Evolutionary conservation across 2,329 filamentous ascomycete genomes (phyloP).

Genomic region (Trichoderma sp.): DNA sequence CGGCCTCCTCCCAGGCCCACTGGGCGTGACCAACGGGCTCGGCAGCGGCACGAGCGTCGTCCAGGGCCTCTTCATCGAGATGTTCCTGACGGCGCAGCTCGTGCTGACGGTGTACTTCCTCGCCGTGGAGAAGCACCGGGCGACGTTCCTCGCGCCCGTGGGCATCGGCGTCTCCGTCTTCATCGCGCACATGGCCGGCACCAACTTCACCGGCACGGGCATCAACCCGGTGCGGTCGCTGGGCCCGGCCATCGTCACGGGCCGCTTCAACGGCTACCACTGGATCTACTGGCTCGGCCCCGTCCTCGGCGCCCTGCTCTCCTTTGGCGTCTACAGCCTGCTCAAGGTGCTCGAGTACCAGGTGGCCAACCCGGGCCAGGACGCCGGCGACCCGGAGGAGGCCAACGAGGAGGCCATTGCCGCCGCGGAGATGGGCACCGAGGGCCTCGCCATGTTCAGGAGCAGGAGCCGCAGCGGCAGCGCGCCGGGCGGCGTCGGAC

Average conservation of each 20-base stretch:
- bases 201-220: conserved; percentile 52
- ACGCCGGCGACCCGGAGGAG: conserved; percentile 34
- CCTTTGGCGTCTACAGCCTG: conserved; percentile 53
- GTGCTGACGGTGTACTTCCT: conserved; percentile 69
- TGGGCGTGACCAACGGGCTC: conserved; percentile 59
- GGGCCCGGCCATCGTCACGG: conserved; percentile 50
- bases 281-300: conserved; percentile 63
- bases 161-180: conserved; percentile 74
- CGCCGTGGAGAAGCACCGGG: conserved; percentile 72
- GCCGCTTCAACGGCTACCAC: conserved; percentile 49
- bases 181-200: conserved; percentile 53
- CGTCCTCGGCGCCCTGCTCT: conserved; percentile 51
- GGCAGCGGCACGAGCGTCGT: conserved; percentile 52
- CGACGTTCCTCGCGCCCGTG: conserved; percentile 70
- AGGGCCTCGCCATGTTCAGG: conserved; percentile 7
- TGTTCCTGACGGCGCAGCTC: conserved; percentile 65
- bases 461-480: conserved; percentile 18
- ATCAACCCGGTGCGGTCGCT: conserved; percentile 56
- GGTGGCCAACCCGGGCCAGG: conserved; percentile 54
- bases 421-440: conserved; percentile 10
- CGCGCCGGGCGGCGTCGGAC: neutral
- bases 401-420: conserved; percentile 18
- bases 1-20: conserved; percentile 57
- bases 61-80: conserved; percentile 67
- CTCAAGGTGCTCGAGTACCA: conserved; percentile 57